Percentiles rank a stretch among this genome's conserved stretches.
Evolutionary conservation across 169 alveolate species (phyloP).

Genomic region (Cryptosporidium ryanae): DNA sequence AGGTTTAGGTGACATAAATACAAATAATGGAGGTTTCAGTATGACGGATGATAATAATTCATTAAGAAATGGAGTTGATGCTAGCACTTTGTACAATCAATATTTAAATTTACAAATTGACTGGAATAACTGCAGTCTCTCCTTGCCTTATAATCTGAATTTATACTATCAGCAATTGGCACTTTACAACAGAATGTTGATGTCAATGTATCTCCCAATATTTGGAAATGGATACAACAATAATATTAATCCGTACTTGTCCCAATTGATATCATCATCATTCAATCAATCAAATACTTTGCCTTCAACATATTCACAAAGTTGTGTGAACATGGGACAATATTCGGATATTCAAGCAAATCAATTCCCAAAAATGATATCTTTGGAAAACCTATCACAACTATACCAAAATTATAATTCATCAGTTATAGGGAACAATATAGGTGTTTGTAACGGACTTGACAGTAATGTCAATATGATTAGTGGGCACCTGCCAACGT

Average conservation of each 20-base stretch:
- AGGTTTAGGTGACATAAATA: not conserved
- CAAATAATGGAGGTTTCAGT: not conserved
- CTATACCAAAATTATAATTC: not conserved
- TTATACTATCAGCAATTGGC: constrained; percentile 56
- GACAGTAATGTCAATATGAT: not conserved
- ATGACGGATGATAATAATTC: not conserved
- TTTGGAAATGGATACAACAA: constrained; percentile 7
- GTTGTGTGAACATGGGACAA: not conserved
- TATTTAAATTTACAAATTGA: constrained; percentile 29
- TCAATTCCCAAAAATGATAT: constrained; percentile 40
- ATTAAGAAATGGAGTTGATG: constrained; percentile 3
- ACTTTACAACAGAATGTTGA: constrained; percentile 23
- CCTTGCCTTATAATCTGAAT: not conserved
- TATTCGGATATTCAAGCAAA: constrained; percentile 1
- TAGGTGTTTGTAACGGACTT: too few relatives aligned
- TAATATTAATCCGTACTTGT: not conserved
- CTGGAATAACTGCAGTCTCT: constrained; percentile 4
- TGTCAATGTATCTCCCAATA: constrained; percentile 59
- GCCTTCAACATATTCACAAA: not conserved
- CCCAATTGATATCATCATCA: not conserved
- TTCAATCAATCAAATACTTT: not conserved
- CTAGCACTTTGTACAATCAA: not conserved
- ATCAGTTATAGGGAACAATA: too few relatives aligned
- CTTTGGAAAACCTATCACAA: constrained; percentile 23
- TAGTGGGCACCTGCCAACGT: not conserved